Evolutionary conservation across 352 stramenopile species (phyloP).

Genomic region (Globisporangium yorkense): DNA sequence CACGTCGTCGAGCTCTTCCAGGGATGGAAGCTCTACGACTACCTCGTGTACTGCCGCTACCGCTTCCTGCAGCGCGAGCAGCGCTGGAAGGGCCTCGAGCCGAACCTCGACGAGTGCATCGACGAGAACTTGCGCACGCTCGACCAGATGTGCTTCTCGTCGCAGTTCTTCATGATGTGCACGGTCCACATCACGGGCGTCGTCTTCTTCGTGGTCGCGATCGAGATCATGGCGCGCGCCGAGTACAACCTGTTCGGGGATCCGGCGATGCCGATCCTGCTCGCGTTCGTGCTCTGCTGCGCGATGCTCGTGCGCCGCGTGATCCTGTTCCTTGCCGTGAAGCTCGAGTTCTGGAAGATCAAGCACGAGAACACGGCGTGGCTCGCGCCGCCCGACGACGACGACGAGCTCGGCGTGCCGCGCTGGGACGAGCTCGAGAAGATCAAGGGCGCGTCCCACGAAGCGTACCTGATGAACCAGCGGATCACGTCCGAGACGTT

Average conservation of each 20-base stretch:
- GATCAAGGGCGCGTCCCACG: slow-evolving; percentile 91
- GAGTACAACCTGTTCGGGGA: slow-evolving; percentile 97
- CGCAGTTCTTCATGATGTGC: slow-evolving; percentile 98
- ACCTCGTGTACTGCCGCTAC: slow-evolving; percentile 95
- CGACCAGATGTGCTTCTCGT: slow-evolving; percentile 97
- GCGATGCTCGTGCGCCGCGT: slow-evolving; percentile 60
- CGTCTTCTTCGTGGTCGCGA: slow-evolving; percentile 92
- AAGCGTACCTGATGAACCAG: slow-evolving; percentile 97
- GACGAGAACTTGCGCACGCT: slow-evolving; percentile 93
- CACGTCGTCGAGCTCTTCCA: slow-evolving; percentile 96
- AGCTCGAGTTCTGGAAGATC: slow-evolving; percentile 93
- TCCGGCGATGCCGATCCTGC: slow-evolving; percentile 82
- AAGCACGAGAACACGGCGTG: slow-evolving; percentile 95
- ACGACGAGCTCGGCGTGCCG: slow-evolving; percentile 90
- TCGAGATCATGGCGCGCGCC: slow-evolving; percentile 94
- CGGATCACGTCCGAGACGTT: slow-evolving; percentile 96
- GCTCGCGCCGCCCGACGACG: slow-evolving; percentile 86
- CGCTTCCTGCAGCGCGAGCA: slow-evolving; percentile 94
- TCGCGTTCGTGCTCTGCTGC: slow-evolving; percentile 58
- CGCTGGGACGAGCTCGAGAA: slow-evolving; percentile 91
- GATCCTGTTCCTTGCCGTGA: slow-evolving; percentile 79
- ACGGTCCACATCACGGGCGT: slow-evolving; percentile 92
- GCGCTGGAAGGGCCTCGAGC: slow-evolving; percentile 95
- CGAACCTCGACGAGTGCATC: slow-evolving; percentile 96
- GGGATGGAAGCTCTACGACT: slow-evolving; percentile 98